Percentiles rank a stretch among this genome's conserved stretches.
Conservation (phyloP, 2,329 filamentous ascomycete genomes). For the Botryotinia calthae region DNA sequence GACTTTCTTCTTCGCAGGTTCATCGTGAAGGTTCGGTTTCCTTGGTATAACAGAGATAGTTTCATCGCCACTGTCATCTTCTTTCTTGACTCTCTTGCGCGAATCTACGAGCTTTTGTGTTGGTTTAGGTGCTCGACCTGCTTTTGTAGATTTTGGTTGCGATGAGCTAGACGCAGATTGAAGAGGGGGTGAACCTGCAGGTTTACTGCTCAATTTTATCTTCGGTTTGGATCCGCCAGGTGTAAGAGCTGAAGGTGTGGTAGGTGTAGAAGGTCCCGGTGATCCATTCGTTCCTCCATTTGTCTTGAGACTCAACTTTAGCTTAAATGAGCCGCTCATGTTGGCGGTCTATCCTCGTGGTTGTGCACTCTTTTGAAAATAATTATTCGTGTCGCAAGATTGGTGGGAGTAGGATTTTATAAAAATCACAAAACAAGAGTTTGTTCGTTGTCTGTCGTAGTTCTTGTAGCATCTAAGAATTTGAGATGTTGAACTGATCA, state of each 20-base stretch:
- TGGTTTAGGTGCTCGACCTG: conserved; percentile 58
- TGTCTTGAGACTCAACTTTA: conserved; percentile 25
- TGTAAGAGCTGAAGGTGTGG: conserved; percentile 24
- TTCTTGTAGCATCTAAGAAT: neutral
- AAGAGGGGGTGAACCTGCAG: conserved; percentile 28
- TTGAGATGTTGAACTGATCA: neutral
- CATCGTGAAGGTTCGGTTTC: neutral
- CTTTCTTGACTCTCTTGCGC: conserved; percentile 56
- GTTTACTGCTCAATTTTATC: conserved; percentile 34
- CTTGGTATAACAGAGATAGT: conserved; percentile 31
- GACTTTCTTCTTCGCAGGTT: conserved; percentile 44
- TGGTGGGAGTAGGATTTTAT: neutral
- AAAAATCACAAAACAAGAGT: neutral
- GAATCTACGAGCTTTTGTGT: conserved; percentile 57
- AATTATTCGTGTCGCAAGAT: neutral
- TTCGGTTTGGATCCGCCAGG: conserved; percentile 35
- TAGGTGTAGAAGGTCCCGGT: conserved; percentile 21
- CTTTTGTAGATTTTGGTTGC: conserved; percentile 52
- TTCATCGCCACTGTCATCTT: conserved; percentile 50
- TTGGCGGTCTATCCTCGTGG: conserved; percentile 13
- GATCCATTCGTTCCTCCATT: conserved; percentile 16
- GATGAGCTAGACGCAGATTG: conserved; percentile 24
- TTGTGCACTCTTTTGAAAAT: neutral
- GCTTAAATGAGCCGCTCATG: conserved; percentile 30
- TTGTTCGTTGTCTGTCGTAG: neutral